A percentile compares a stretch with the other conserved stretches of the same genome.
These are phyloP conservation scores for Pascua guehoae DNA, from an alignment of 1,284 basidiomycete genomes.

Conservation along the genomic window DNA sequence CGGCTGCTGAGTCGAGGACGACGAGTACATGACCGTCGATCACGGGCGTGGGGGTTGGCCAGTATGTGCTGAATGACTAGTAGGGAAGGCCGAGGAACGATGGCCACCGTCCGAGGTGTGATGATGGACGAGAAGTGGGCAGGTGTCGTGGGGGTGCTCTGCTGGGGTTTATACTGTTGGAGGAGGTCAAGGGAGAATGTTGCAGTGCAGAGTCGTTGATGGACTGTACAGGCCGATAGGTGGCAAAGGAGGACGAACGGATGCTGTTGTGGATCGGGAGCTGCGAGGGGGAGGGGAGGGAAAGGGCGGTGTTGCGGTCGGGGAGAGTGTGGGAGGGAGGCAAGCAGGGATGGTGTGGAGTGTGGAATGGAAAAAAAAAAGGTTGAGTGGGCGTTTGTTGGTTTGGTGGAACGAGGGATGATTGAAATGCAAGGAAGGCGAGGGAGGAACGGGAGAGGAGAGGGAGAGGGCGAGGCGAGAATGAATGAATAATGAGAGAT, in stretches of 20 bases:
- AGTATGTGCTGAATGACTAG: not conserved
- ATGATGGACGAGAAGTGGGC: not conserved
- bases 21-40: conserved; percentile 30
- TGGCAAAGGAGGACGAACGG: no score
- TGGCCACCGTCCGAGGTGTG: not conserved
- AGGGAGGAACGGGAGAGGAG: no score
- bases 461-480: no score
- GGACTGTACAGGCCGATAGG: no score
- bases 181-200: not conserved
- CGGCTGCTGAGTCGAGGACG: conserved; percentile 43
- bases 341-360: not conserved
- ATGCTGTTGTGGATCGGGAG: not conserved
- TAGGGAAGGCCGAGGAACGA: not conserved
- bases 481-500: no score
- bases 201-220: no score
- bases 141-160: not conserved
- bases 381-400: no score
- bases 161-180: not conserved
- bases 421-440: no score
- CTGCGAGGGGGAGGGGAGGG: not conserved
- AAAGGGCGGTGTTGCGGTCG: not conserved
- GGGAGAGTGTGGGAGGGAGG: not conserved
- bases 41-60: not conserved
- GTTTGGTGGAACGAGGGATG: no score
- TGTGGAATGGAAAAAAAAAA: no score